A percentile compares a stretch with the other conserved stretches of the same genome.
These are phyloP conservation scores for Trichoderma parareesei DNA, from an alignment of 495 filamentous ascomycete species.

Conservation along the genomic window DNA sequence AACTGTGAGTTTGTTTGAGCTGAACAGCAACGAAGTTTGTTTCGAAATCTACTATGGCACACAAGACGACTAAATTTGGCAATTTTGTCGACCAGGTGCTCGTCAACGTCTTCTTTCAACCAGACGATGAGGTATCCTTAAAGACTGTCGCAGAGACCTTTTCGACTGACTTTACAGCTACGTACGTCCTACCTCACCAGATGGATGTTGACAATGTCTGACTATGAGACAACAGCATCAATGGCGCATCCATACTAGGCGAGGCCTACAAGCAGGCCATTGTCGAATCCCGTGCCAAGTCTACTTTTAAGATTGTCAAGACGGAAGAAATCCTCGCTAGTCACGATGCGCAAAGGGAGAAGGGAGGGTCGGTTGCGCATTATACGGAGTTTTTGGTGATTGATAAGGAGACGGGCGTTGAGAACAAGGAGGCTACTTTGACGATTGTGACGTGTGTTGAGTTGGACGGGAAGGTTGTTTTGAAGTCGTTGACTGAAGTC, in stretches of 20 bases:
- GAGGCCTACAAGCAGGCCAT: not conserved
- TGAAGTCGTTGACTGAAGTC: not conserved
- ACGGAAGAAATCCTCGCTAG: not conserved
- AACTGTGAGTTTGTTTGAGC: no score
- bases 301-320: not conserved
- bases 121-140: not conserved
- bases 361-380: not conserved
- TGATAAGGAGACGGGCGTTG: not conserved
- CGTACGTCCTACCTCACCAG: not conserved
- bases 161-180: not conserved
- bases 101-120: not conserved
- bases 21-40: no score
- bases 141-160: not conserved
- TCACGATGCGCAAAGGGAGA: not conserved
- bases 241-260: not conserved
- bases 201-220: not conserved
- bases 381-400: not conserved
- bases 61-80: not conserved
- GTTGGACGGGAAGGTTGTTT: conserved; percentile 3
- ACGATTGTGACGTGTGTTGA: not conserved
- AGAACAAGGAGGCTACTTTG: not conserved
- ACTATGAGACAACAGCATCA: not conserved
- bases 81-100: not conserved
- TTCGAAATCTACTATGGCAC: no score
- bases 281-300: not conserved